Base-by-base conservation (phyloP, 140 eudicot genomes). In the Anethum foeniculum region DNA sequence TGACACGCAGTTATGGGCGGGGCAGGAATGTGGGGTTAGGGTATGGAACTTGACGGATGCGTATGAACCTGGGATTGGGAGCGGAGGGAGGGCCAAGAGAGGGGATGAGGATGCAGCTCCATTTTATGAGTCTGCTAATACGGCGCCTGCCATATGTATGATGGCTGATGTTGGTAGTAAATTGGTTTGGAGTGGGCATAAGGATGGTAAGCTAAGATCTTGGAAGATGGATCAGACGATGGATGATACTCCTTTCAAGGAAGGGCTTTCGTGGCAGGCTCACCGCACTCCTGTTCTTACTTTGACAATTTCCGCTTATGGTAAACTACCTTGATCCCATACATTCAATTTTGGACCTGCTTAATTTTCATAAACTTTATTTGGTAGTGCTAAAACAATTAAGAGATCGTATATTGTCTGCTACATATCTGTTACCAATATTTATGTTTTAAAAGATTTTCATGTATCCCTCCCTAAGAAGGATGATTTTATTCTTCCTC, bases 81-180 rank as follows among this genome's bases (percentile, higher is more conserved):
- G 86, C 0, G 96, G 97, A 0, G 97, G 93, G 52, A 79, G 93
- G 77, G 96, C 85, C 75, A 56, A 90, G 71, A 88, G 99, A 64
- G 99, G 99, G 3, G 99, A 96, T 65, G 99, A 93, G 78, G 98
- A 93, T 75, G 96, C 98, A 0, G 96, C 98, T 25, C 98, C 98
- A 9, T 96, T 96, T 84, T 90, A 82, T 21, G 99, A 96, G 87
- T 92, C 98, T 23, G 87, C 85, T 0, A 86, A 79, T 60, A 93
- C 99, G 1, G 77, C 98, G 5, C 96, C 99, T 15, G 89, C 97
- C 16, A 83, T 82, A 38, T 93, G 99, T 82, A 58, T 96, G 89
- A 71, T 93, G 86, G 86, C 90, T 43, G 99, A 96, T 81, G 79
- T 71, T 15, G 99, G 88, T 73, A 81, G 88, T 81, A 93, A 89